Conservation (phyloP, 2,329 filamentous ascomycete species). For the Aspergillus pseudoviridinutans region DNA sequence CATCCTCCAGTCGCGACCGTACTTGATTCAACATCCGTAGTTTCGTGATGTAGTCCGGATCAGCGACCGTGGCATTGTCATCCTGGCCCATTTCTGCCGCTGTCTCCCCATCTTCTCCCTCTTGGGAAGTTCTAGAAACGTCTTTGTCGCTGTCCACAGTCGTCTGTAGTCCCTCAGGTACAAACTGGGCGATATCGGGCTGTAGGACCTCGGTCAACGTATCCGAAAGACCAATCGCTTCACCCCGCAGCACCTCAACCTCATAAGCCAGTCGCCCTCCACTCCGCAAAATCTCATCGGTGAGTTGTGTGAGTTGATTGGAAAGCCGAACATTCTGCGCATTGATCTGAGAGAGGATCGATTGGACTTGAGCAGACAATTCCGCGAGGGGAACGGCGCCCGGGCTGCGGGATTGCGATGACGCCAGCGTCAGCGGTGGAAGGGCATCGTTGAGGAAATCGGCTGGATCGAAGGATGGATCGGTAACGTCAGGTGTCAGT, state of each 20-base stretch:
- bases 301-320: slow-evolving; percentile 77
- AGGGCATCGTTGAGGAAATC: slow-evolving; percentile 79
- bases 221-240: slow-evolving; percentile 76
- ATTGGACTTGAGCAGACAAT: slow-evolving; percentile 75
- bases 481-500: slow-evolving; percentile 69
- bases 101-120: slow-evolving; percentile 1
- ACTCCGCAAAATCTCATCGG: slow-evolving; percentile 89
- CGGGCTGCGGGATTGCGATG: slow-evolving; percentile 40
- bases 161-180: slow-evolving; percentile 47
- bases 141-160: slow-evolving; percentile 3
- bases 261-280: slow-evolving; percentile 88
- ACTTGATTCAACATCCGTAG: slow-evolving; percentile 80
- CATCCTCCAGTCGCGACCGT: slow-evolving; percentile 76
- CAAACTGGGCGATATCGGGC: slow-evolving; percentile 69
- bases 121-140: slow-evolving; percentile 3
- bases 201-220: slow-evolving; percentile 68
- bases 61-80: slow-evolving; percentile 23
- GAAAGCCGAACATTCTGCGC: slow-evolving; percentile 82
- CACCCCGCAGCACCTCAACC: slow-evolving; percentile 87
- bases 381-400: slow-evolving; percentile 63
- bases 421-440: slow-evolving; percentile 59
- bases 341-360: slow-evolving; percentile 80
- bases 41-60: slow-evolving; percentile 69
- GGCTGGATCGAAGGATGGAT: slow-evolving; percentile 73
- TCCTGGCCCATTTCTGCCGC: not conserved